Evolutionary conservation across 352 stramenopile genomes (phyloP), one percentile per base, ranked within the genome.

Genomic region (Phytophthora ramorum): DNA sequence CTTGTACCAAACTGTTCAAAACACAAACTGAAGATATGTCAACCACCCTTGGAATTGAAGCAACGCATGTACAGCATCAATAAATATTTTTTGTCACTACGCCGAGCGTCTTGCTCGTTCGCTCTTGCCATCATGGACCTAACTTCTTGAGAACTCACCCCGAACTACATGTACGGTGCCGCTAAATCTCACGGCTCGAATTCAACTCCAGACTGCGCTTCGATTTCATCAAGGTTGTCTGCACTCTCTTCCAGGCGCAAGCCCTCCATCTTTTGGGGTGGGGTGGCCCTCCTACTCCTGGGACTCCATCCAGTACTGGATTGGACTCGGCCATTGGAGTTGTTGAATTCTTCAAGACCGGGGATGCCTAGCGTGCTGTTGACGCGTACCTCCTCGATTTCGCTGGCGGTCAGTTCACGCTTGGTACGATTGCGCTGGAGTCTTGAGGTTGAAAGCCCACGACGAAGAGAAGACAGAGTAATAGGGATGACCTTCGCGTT

Each of bases 401-500:
- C 61, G 12, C 49, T 66, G 8, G 51, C 41, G 9, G 49, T 67
- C 8, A 66, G 24, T n/a, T 41, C 43, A 10, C 41, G 41, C 9
- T 49, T 69, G 19, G 43, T 52, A 5, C 61, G 53, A 17, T 41
- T 14, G 24, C 66, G 59, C 40, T 69, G 59, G 6, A 57, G 60
- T 44, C 60, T 69, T 4, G 66, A 70, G 12, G 66, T 74, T 1
- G 66, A 70, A 14, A 74, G 54, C 22, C 63, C 63, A 32, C 58
- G 60, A 0, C 59, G 63, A 26, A 72, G 16, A 4, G 74, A 76
- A n/a, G 79, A 90, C 0, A 91, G 50, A 14, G 76, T 61, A 45
- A 91, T 89, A 5, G 81, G 81, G 43, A 92, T 92, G 3, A 67
- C 75, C 34, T 85, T 90, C 26, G 76, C 81, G 35, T 83, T 86